Conservation (phyloP, 73 alveolate species). For the Uronychia binucleata region DNA sequence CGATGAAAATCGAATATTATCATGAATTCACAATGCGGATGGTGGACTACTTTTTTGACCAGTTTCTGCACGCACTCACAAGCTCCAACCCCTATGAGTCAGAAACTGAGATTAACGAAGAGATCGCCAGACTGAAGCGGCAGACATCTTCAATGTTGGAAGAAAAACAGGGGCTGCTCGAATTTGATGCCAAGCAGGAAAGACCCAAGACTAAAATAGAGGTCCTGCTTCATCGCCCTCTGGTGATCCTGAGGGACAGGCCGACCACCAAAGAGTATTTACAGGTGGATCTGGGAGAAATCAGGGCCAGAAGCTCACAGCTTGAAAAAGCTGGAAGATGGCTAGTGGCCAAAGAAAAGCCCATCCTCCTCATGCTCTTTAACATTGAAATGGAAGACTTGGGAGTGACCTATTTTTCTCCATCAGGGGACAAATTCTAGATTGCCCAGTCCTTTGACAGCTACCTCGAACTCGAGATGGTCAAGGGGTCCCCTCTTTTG, state of each 20-base stretch:
- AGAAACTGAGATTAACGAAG: neutral
- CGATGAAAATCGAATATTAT: constrained; percentile 28
- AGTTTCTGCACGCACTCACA: constrained; percentile 42
- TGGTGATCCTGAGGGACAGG: constrained; percentile 41
- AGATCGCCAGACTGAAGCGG: neutral
- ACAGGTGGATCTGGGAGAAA: constrained; percentile 32
- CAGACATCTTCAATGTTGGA: neutral
- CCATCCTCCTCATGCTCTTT: neutral
- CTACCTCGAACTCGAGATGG: neutral
- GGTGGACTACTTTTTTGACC: constrained; percentile 53
- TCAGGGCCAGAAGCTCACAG: neutral
- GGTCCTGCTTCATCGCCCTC: constrained; percentile 31
- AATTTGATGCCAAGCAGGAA: constrained; percentile 26
- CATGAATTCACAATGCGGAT: constrained; percentile 39
- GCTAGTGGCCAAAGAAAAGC: constrained; percentile 1
- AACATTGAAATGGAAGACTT: neutral
- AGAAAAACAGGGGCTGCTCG: neutral
- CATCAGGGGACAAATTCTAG: neutral
- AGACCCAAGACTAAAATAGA: constrained; percentile 9
- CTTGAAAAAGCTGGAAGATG: constrained; percentile 10
- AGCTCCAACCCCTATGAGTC: constrained; percentile 45
- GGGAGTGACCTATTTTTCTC: neutral
- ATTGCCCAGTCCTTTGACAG: neutral
- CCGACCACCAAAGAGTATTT: constrained; percentile 28
- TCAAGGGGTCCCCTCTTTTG: neutral